These are phyloP conservation scores for Ogataea zsoltii DNA, from an alignment of 805 yeast species.

Conservation along the genomic window DNA sequence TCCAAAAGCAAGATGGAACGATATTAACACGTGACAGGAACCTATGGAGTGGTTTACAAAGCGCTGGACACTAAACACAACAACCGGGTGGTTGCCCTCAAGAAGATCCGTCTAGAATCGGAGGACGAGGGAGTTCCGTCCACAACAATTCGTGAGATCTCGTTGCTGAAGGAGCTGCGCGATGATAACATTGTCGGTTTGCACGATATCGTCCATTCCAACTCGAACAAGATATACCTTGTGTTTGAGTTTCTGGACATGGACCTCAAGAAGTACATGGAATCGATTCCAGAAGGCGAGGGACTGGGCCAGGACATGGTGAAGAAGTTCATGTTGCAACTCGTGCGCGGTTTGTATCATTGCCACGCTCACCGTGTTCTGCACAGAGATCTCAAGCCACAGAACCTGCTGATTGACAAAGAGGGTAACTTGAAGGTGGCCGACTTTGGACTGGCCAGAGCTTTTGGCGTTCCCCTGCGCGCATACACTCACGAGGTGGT, in stretches of 20 bases:
- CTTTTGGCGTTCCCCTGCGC: constrained; percentile 95
- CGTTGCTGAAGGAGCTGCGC: constrained; percentile 87
- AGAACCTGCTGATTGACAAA: constrained; percentile 88
- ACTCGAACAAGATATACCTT: constrained; percentile 84
- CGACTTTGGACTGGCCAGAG: constrained; percentile 95
- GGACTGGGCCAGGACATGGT: constrained; percentile 90
- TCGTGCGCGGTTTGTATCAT: constrained; percentile 86
- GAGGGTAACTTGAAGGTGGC: constrained; percentile 91
- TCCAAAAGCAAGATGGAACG: not conserved
- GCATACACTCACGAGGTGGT: constrained; percentile 98
- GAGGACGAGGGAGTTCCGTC: constrained; percentile 99
- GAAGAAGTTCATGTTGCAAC: constrained; percentile 88
- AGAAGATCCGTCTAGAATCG: constrained; percentile 91
- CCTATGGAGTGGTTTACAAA: constrained; percentile 97
- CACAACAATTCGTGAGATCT: constrained; percentile 95
- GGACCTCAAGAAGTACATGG: constrained; percentile 97
- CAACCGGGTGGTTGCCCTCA: constrained; percentile 92
- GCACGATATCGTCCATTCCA: constrained; percentile 93
- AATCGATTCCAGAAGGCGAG: constrained; percentile 85
- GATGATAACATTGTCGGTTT: constrained; percentile 92
- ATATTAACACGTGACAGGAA: constrained; percentile 45
- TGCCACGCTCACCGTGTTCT: constrained; percentile 94
- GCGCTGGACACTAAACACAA: constrained; percentile 88
- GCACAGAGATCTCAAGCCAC: constrained; percentile 96
- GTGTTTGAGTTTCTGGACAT: constrained; percentile 93